phyloP scores from a whole-genome alignment of 2,329 filamentous ascomycete genomes.

The Trichoderma arundinaceum region DNA sequence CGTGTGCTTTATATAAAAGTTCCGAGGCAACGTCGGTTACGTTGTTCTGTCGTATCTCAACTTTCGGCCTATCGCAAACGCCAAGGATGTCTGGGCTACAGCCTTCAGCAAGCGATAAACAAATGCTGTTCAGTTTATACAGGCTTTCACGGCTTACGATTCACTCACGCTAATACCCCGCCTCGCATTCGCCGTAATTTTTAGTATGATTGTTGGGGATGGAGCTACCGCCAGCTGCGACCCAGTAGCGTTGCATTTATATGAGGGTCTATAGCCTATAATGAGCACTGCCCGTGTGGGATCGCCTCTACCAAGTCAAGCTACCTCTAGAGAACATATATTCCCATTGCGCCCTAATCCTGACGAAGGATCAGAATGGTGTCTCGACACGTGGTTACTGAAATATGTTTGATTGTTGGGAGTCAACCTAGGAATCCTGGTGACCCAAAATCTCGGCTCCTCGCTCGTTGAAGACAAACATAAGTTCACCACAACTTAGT shows the following conservation, averaged over 20 bases:
- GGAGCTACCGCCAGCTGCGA: not conserved
- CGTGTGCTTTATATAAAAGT: not conserved
- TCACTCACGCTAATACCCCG: slow-evolving; percentile 10
- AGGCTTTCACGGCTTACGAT: not conserved
- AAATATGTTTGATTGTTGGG: not conserved
- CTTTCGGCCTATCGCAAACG: slow-evolving; percentile 2
- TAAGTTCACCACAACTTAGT: too few relatives aligned
- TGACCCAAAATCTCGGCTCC: too few relatives aligned
- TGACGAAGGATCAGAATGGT: not conserved
- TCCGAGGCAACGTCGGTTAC: not conserved
- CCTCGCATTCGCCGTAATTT: not conserved
- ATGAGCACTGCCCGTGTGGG: not conserved
- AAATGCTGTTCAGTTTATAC: not conserved
- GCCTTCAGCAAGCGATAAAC: not conserved
- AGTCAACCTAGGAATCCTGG: too few relatives aligned
- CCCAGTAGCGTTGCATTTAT: not conserved
- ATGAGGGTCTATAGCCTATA: not conserved
- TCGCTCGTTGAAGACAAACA: too few relatives aligned
- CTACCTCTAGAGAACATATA: not conserved
- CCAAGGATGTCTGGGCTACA: not conserved
- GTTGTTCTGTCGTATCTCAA: not conserved
- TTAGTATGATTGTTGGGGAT: not conserved
- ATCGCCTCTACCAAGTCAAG: not conserved
- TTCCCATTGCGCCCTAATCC: not conserved
- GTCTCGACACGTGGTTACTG: not conserved